Conservation (phyloP, 371 early-diverging fungal species). For the Lichtheimia corymbifera region DNA sequence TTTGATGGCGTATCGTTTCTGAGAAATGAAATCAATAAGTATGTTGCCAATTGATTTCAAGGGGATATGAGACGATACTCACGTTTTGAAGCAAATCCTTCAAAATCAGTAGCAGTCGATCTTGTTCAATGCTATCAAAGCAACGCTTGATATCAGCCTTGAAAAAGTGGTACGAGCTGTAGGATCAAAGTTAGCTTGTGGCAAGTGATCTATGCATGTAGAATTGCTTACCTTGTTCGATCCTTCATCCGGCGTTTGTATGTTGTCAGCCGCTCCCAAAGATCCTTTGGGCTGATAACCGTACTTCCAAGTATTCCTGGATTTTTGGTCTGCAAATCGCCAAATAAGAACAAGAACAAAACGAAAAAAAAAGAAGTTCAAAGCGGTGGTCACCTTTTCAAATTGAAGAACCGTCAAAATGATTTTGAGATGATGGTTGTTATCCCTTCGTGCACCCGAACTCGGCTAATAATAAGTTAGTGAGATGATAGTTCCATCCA, state of each 20-base stretch:
- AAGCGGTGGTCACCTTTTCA: neutral
- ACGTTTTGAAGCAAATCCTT: slow-evolving; percentile 53
- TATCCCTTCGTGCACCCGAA: slow-evolving; percentile 1
- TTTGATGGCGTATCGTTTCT: neutral
- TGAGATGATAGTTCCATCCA: too few relatives aligned
- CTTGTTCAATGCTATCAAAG: slow-evolving; percentile 82
- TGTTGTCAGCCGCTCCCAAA: neutral
- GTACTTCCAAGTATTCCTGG: neutral
- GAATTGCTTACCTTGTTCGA: neutral
- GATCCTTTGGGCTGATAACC: neutral
- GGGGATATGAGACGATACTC: neutral
- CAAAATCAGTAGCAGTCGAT: slow-evolving; percentile 60
- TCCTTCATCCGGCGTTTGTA: neutral
- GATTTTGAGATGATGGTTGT: slow-evolving; percentile 8
- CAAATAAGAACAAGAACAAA: too few relatives aligned
- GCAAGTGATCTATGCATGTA: neutral
- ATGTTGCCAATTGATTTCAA: neutral
- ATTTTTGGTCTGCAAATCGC: neutral
- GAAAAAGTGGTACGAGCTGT: slow-evolving; percentile 62
- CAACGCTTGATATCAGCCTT: slow-evolving; percentile 81
- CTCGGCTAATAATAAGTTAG: too few relatives aligned
- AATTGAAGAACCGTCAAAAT: neutral
- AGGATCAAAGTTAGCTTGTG: neutral
- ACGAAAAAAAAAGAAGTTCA: too few relatives aligned
- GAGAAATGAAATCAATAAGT: neutral